Percentiles rank a stretch among this genome's conserved stretches.
Evolutionary conservation across 2,329 filamentous ascomycete genomes (phyloP).

Genomic region (Claviceps sp.): DNA sequence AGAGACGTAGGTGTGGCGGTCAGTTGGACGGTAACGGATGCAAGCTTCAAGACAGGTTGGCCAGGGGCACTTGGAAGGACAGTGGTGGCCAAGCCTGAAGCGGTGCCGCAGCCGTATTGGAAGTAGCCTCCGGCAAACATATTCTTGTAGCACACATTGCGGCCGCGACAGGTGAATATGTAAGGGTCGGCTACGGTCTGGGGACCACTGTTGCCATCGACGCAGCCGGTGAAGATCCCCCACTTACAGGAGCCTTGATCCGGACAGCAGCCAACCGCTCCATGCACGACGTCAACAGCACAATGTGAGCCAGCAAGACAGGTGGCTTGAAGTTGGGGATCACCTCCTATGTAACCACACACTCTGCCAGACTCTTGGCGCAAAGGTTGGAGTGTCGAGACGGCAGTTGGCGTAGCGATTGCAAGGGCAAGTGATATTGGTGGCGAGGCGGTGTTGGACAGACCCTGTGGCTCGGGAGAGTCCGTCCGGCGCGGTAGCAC

Average conservation of each 20-base stretch:
- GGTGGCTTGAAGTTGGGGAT: conserved; percentile 39
- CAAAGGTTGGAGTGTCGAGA: conserved; percentile 20
- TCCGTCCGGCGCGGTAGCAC: conserved; percentile 28
- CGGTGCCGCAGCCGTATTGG: conserved; percentile 42
- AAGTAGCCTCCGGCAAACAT: conserved; percentile 39
- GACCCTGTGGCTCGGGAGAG: conserved; percentile 19
- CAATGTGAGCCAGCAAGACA: conserved; percentile 46
- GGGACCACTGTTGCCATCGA: conserved; percentile 35
- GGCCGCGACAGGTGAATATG: conserved; percentile 39
- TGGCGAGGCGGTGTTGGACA: conserved; percentile 25
- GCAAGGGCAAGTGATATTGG: conserved; percentile 10
- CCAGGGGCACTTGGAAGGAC: conserved; percentile 35
- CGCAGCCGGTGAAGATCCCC: conserved; percentile 44
- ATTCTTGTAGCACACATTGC: conserved; percentile 41
- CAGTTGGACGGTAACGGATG: conserved; percentile 26
- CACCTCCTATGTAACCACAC: conserved; percentile 43
- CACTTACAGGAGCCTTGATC: conserved; percentile 35
- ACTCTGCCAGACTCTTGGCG: conserved; percentile 38
- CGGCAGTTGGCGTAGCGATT: conserved; percentile 22
- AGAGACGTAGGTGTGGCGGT: conserved; percentile 26
- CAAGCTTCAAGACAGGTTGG: conserved; percentile 19
- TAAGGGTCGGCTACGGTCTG: conserved; percentile 42
- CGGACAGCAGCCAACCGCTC: conserved; percentile 43
- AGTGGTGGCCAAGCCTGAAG: conserved; percentile 32
- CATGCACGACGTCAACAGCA: conserved; percentile 35